phyloP scores from a whole-genome alignment of 805 yeast genomes.

The Yarrowia sp. region DNA sequence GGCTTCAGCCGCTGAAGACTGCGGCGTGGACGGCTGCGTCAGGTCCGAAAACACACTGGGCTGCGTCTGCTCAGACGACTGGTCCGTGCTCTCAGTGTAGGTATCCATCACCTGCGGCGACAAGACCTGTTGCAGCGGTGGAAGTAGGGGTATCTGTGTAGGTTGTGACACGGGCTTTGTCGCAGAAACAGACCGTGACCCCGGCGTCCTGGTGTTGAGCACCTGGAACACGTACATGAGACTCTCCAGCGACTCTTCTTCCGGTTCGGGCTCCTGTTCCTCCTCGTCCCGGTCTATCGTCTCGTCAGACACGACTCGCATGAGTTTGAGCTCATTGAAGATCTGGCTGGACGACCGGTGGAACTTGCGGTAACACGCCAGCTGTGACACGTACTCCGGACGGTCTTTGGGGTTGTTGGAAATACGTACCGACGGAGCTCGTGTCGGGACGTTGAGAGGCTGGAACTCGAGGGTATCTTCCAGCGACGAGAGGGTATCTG shows the following conservation, averaged over 20 bases:
- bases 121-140: not conserved
- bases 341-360: slow-evolving; percentile 5
- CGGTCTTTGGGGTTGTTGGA: slow-evolving; percentile 4
- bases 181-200: not conserved
- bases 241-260: not conserved
- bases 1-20: not conserved
- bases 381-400: not conserved
- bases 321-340: not conserved
- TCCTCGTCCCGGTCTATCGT: not conserved
- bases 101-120: slow-evolving; percentile 3
- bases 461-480: not conserved
- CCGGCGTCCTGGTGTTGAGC: not conserved
- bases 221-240: slow-evolving; percentile 10
- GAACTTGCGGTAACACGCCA: slow-evolving; percentile 18
- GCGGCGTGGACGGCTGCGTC: not conserved
- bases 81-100: slow-evolving; percentile 1
- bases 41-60: not conserved
- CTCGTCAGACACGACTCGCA: not conserved
- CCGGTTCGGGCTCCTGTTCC: not conserved
- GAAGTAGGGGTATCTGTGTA: not conserved
- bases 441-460: not conserved
- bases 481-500: not conserved
- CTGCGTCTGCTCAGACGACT: not conserved
- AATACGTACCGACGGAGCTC: not conserved
- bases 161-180: not conserved